These are phyloP conservation scores for Aspergillus aculeatinus DNA, from an alignment of 2,329 filamentous ascomycete species.

Conservation along the genomic window DNA sequence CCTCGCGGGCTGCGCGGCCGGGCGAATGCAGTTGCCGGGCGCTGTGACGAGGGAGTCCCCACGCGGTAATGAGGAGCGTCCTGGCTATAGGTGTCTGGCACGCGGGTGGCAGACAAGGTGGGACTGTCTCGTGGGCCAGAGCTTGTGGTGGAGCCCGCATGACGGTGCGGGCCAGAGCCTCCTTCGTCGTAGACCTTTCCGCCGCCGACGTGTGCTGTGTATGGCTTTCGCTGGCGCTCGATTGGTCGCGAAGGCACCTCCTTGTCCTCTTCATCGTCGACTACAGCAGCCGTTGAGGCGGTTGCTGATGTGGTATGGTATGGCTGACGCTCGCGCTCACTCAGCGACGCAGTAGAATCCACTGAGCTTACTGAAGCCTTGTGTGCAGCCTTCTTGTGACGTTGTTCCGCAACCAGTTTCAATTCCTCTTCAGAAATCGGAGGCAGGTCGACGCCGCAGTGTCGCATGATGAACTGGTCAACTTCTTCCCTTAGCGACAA, in stretches of 20 bases:
- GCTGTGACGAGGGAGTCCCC: constrained; percentile 19
- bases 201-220: constrained; percentile 57
- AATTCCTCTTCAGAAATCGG: constrained; percentile 39
- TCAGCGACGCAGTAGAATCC: constrained; percentile 25
- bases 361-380: constrained; percentile 15
- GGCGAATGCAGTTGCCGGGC: constrained; percentile 13
- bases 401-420: constrained; percentile 30
- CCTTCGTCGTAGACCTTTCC: constrained; percentile 58
- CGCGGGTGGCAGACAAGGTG: constrained; percentile 59
- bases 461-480: constrained; percentile 58
- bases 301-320: constrained; percentile 37
- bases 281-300: constrained; percentile 32
- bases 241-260: constrained; percentile 51
- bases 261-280: constrained; percentile 44
- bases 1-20: constrained; percentile 35
- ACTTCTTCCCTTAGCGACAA: constrained; percentile 59
- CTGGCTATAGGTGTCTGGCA: constrained; percentile 50
- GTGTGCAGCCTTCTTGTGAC: constrained; percentile 24
- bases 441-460: constrained; percentile 50
- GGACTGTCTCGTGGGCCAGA: constrained; percentile 56
- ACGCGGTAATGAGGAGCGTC: constrained; percentile 26
- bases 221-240: constrained; percentile 66
- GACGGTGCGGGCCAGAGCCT: constrained; percentile 16
- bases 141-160: constrained; percentile 27
- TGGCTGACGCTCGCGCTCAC: constrained; percentile 42